A percentile compares a stretch with the other conserved stretches of the same genome.
phyloP scores from a whole-genome alignment of 164 flowering plant species.

The Warburgia ugandensis region DNA sequence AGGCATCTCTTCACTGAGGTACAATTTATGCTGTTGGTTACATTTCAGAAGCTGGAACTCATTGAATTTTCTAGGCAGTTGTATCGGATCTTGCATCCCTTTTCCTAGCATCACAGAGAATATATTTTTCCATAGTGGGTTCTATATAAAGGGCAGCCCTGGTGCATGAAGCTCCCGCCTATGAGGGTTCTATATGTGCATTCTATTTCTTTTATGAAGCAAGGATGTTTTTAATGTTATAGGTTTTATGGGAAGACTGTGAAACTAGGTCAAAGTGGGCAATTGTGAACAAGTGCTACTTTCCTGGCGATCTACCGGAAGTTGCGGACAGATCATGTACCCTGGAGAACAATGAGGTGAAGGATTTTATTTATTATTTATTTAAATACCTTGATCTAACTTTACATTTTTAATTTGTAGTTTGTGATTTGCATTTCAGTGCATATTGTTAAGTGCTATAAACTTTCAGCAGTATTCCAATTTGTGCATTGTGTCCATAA shows the following conservation, averaged over 20 bases:
- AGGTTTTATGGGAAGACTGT: slow-evolving; percentile 85
- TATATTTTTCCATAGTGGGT: neutral
- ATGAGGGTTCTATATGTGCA: too few relatives aligned
- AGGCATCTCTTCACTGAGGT: too few relatives aligned
- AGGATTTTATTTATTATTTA: neutral
- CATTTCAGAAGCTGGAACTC: too few relatives aligned
- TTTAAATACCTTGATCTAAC: neutral
- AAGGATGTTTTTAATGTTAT: slow-evolving; percentile 14
- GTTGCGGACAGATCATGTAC: slow-evolving; percentile 51
- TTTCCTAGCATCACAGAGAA: slow-evolving; percentile 1
- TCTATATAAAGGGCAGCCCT: too few relatives aligned
- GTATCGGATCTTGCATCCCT: too few relatives aligned
- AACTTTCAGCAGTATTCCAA: too few relatives aligned
- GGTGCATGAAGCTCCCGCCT: too few relatives aligned
- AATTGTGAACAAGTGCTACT: slow-evolving; percentile 43
- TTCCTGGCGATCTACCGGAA: slow-evolving; percentile 69
- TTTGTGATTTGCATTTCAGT: neutral
- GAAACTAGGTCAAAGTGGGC: slow-evolving; percentile 59
- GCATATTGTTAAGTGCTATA: neutral
- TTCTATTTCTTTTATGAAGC: slow-evolving; percentile 2
- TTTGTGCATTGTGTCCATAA: too few relatives aligned
- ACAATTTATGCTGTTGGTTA: too few relatives aligned
- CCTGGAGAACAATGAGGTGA: slow-evolving; percentile 67
- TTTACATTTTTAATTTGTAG: neutral
- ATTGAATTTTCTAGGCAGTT: too few relatives aligned